phyloP scores from a whole-genome alignment of 805 yeast genomes.

The Nakazawaea sp. region DNA sequence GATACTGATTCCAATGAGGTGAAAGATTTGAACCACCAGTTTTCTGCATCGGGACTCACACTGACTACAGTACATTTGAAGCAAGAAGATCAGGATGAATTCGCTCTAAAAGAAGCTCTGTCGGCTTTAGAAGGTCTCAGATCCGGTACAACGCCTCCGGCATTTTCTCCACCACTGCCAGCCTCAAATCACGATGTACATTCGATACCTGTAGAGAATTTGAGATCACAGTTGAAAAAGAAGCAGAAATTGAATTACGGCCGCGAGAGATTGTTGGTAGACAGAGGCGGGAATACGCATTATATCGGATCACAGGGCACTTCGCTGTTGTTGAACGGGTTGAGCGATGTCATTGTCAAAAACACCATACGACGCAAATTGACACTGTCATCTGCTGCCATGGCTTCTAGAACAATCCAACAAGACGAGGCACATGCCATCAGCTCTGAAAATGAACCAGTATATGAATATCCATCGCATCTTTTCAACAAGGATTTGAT shows the following conservation, averaged over 20 bases:
- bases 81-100: neutral
- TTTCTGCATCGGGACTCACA: neutral
- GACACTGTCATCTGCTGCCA: conserved; percentile 4
- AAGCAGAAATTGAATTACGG: conserved; percentile 7
- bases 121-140: conserved; percentile 5
- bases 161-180: neutral
- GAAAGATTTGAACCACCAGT: conserved; percentile 2
- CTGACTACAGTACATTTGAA: neutral
- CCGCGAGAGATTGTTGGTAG: conserved; percentile 32
- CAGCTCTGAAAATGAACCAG: conserved; percentile 26
- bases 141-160: neutral
- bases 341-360: conserved; percentile 35
- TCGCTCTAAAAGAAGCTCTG: conserved; percentile 5
- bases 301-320: conserved; percentile 41
- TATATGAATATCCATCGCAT: conserved; percentile 27
- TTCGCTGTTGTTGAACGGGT: conserved; percentile 33
- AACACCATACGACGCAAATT: conserved; percentile 18
- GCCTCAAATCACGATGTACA: neutral
- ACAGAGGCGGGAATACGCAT: conserved; percentile 38
- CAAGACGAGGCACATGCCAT: conserved; percentile 26
- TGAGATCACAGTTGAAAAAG: neutral
- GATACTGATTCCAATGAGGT: conserved; percentile 4
- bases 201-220: neutral
- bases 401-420: conserved; percentile 23
- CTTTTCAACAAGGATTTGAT: conserved; percentile 23